Conservation (phyloP, 176 grass and related monocot species). For the Tillandsia fasciculata region DNA sequence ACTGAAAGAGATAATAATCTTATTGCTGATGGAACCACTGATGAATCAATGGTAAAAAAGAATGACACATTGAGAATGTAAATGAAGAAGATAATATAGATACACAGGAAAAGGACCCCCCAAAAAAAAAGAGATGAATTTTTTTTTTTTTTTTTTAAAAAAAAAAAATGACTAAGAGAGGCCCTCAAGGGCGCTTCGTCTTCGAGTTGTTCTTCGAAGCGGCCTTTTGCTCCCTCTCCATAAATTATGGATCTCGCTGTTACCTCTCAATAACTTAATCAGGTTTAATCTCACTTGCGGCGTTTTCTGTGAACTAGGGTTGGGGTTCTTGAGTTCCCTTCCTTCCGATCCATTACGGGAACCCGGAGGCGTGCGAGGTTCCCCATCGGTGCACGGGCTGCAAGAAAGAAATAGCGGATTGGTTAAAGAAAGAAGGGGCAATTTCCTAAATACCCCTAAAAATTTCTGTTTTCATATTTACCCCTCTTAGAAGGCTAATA, state of each 20-base stretch:
- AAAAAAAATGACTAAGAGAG: slow-evolving; percentile 15
- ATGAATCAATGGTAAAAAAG: slow-evolving; percentile 4
- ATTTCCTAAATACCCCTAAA: too few relatives aligned
- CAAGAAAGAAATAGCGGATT: slow-evolving; percentile 4
- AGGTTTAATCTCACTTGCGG: slow-evolving; percentile 42
- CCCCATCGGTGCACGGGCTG: slow-evolving; percentile 43
- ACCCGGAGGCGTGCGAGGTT: slow-evolving; percentile 31
- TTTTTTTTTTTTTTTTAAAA: too few relatives aligned
- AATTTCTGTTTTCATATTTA: too few relatives aligned
- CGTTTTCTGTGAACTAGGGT: slow-evolving; percentile 14
- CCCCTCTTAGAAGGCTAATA: too few relatives aligned
- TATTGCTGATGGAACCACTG: slow-evolving; percentile 2
- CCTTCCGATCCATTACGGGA: slow-evolving; percentile 27
- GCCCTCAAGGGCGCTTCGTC: slow-evolving; percentile 34
- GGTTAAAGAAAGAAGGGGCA: too few relatives aligned
- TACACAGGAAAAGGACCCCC: neutral
- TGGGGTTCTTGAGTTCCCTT: slow-evolving; percentile 16
- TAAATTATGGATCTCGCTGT: slow-evolving; percentile 32
- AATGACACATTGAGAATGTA: neutral
- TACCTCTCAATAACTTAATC: slow-evolving; percentile 37
- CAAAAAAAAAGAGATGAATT: neutral
- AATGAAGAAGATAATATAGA: neutral
- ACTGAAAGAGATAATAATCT: neutral
- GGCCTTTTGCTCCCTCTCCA: slow-evolving; percentile 53
- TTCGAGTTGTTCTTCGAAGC: slow-evolving; percentile 53